Base-by-base conservation (phyloP, 176 grass and related monocot genomes). In the Cenchrus fungigraminus region DNA sequence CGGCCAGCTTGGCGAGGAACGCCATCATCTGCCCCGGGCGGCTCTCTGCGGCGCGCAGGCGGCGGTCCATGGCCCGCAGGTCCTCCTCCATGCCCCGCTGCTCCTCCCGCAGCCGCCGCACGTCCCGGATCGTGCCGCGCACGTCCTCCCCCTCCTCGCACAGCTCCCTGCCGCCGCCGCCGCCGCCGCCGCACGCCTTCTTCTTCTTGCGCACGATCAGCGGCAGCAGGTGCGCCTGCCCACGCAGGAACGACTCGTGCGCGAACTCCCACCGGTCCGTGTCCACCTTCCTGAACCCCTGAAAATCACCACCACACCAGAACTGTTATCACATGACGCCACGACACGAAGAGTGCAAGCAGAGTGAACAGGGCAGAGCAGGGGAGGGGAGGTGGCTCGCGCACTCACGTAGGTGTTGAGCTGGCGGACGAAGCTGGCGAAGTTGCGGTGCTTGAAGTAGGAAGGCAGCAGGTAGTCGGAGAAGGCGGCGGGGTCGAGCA, bases 381-480 rank as follows among this genome's bases (percentile, higher is more conserved):
- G 37, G 34, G 29, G 47, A 12, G 42, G 45, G 68, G 19, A 17
- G 6, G 14, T 0, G 29, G 10, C 7, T 2, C 0, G 4, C 2
- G 14, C 17, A 73, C 89, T 45, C 83, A 95, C 96, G 71, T 96
- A 96, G 68, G 91, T 91, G 94, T 96, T 96, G 88, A 97, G 94
- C 87, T 97, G 94, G 6, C 96, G 96, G 82, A 98, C 80, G 74
- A 98, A 98, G 78, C 91, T 93, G 74, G 96, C 91, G 86, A 98
- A 98, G 61, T 95, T 94, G 81, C 92, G 87, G 91, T 98, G 96
- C 91, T 98, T 98, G 93, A 98, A 98, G 86, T 94, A 87, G 81
- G 85, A 80, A 1, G 89, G 89, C 32, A 91, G 89, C 16, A 91
- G 89, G 81, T n/a, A 87, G 45, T 84, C 81, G 85, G 89, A 87